These are phyloP conservation scores for Wickerhamomyces tratensis DNA, from an alignment of 805 yeast genomes.

Conservation along the genomic window DNA sequence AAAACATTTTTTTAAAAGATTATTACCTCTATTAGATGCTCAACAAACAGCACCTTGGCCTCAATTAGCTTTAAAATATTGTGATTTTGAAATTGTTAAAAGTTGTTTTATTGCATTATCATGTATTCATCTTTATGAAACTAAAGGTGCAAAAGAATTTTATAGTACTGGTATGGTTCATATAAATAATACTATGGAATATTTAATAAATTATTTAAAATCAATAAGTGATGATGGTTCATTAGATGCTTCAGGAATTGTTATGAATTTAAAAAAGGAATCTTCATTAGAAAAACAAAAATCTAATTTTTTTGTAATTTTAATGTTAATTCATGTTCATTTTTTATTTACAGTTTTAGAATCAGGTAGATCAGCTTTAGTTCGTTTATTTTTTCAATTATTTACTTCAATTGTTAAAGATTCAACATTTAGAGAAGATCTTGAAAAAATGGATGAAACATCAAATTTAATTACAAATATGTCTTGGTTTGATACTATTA, in stretches of 20 bases:
- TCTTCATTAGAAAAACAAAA: slow-evolving; percentile 25
- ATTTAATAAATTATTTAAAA: slow-evolving; percentile 35
- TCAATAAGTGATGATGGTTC: slow-evolving; percentile 10
- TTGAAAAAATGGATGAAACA: slow-evolving; percentile 38
- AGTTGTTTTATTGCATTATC: slow-evolving; percentile 48
- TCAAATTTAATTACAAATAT: slow-evolving; percentile 39
- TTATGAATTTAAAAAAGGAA: slow-evolving; percentile 25
- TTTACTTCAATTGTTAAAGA: slow-evolving; percentile 42
- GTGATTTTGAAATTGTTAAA: slow-evolving; percentile 48
- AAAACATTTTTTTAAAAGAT: slow-evolving; percentile 44
- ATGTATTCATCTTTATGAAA: slow-evolving; percentile 48
- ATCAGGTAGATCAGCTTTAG: slow-evolving; percentile 42
- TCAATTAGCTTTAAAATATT: slow-evolving; percentile 43
- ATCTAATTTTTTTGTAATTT: slow-evolving; percentile 35
- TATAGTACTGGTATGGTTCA: slow-evolving; percentile 44
- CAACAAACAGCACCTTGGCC: slow-evolving; percentile 59
- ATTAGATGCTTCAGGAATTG: slow-evolving; percentile 24
- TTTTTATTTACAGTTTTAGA: slow-evolving; percentile 43
- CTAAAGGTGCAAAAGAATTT: slow-evolving; percentile 40
- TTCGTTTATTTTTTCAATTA: slow-evolving; percentile 37
- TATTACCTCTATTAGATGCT: slow-evolving; percentile 44
- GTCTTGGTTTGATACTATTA: slow-evolving; percentile 51
- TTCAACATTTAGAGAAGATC: slow-evolving; percentile 29
- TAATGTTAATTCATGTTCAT: slow-evolving; percentile 44
- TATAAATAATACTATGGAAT: slow-evolving; percentile 47